Evolutionary conservation across 78 protist genomes (phyloP).

Genomic region (Bodo saltans): DNA sequence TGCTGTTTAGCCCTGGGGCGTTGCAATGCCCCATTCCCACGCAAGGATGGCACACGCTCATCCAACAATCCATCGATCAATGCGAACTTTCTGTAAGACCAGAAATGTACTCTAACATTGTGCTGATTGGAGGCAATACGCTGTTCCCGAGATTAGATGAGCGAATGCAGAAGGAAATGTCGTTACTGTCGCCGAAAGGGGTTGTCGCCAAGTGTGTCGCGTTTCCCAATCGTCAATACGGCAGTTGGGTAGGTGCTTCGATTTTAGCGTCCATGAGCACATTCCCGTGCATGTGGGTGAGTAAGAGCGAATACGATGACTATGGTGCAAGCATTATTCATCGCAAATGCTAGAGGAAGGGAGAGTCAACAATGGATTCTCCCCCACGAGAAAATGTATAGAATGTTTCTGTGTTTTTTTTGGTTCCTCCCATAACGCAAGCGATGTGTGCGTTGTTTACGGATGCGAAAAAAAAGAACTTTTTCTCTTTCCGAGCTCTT

Average conservation of each 20-base stretch:
- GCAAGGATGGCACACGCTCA: too few relatives aligned
- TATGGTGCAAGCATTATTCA: not conserved
- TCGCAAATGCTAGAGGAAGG: not conserved
- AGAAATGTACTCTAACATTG: constrained; percentile 47
- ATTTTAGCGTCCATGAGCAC: not conserved
- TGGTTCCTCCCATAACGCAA: too few relatives aligned
- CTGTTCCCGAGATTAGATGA: constrained; percentile 23
- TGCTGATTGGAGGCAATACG: constrained; percentile 48
- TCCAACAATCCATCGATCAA: constrained; percentile 31
- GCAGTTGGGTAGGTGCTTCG: constrained; percentile 12
- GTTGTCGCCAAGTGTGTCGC: not conserved
- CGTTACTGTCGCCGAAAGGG: not conserved
- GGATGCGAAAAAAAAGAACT: too few relatives aligned
- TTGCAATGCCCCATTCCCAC: too few relatives aligned
- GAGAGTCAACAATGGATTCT: too few relatives aligned
- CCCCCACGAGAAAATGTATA: too few relatives aligned
- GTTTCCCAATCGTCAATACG: constrained; percentile 14
- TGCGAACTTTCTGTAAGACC: constrained; percentile 45
- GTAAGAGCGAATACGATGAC: constrained; percentile 27
- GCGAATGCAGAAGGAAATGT: constrained; percentile 48
- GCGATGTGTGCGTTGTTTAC: too few relatives aligned
- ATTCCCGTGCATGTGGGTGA: constrained; percentile 22
- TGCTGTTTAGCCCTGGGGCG: too few relatives aligned
- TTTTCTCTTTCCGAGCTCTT: too few relatives aligned
- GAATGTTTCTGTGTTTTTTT: too few relatives aligned